Conservation (phyloP, 2,329 filamentous ascomycete genomes). For the Curvularia sp. region DNA sequence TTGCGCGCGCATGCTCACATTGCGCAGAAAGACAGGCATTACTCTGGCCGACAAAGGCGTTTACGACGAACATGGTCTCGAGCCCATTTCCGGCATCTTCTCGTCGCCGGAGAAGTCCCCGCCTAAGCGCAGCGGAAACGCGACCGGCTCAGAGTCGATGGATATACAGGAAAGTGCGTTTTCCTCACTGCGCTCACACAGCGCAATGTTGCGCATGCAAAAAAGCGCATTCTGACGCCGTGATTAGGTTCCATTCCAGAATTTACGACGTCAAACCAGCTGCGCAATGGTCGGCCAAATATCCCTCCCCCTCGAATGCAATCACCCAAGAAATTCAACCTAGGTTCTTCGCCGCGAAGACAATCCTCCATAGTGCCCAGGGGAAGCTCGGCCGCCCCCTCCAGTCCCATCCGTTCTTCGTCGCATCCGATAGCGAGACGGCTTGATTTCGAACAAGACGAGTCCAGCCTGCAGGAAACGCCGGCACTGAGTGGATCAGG, state of each 20-base stretch:
- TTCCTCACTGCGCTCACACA: conserved; percentile 1
- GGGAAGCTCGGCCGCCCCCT: conserved; percentile 55
- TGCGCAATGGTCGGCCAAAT: conserved; percentile 55
- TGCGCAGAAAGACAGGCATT: conserved; percentile 82
- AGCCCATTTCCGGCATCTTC: conserved; percentile 85
- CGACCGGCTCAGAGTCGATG: conserved; percentile 65
- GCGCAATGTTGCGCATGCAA: neutral
- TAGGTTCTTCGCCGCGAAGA: conserved; percentile 65
- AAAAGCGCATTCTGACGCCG: conserved; percentile 8
- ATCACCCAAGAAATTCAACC: conserved; percentile 70
- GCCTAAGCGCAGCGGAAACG: conserved; percentile 51
- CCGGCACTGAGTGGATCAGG: conserved; percentile 46
- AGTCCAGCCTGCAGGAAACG: conserved; percentile 42
- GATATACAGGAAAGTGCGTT: conserved; percentile 67
- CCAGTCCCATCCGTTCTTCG: conserved; percentile 39
- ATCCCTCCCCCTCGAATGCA: conserved; percentile 59
- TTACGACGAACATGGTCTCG: conserved; percentile 91
- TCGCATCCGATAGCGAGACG: conserved; percentile 58
- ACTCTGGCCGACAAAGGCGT: conserved; percentile 77
- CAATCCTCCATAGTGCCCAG: conserved; percentile 64
- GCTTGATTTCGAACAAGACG: conserved; percentile 62
- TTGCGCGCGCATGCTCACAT: conserved; percentile 22
- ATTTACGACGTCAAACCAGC: conserved; percentile 53
- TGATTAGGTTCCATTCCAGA: conserved; percentile 59
- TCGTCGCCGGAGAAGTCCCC: conserved; percentile 78